A percentile compares a stretch with the other conserved stretches of the same genome.
phyloP scores from a whole-genome alignment of 148 eudicot genomes.

The Agrostemma githago region DNA sequence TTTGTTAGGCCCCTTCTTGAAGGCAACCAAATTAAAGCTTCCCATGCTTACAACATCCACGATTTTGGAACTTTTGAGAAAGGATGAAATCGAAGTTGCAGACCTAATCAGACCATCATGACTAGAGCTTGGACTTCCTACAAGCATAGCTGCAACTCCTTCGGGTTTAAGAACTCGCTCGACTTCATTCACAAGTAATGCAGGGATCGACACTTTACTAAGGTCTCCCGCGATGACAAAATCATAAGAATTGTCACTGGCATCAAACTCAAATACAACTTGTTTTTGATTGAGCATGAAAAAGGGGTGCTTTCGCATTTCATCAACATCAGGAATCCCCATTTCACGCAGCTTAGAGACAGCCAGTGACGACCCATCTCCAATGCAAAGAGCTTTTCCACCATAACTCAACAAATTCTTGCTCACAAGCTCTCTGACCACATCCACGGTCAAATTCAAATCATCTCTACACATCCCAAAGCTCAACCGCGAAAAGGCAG shows the following conservation, averaged over 20 bases:
- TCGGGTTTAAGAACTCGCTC: slow-evolving; percentile 79
- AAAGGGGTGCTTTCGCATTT: slow-evolving; percentile 51
- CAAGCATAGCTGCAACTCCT: slow-evolving; percentile 67
- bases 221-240: slow-evolving; percentile 65
- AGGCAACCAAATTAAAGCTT: slow-evolving; percentile 46
- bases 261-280: slow-evolving; percentile 55
- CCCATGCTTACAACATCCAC: slow-evolving; percentile 50
- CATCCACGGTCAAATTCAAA: slow-evolving; percentile 45
- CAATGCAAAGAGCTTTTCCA: slow-evolving; percentile 63
- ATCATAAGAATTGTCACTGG: slow-evolving; percentile 46
- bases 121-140: slow-evolving; percentile 35
- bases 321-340: slow-evolving; percentile 50
- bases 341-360: slow-evolving; percentile 40
- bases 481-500: slow-evolving; percentile 27
- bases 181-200: slow-evolving; percentile 65
- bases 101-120: slow-evolving; percentile 53
- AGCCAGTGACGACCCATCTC: slow-evolving; percentile 50
- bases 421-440: slow-evolving; percentile 56
- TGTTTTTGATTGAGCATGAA: slow-evolving; percentile 52
- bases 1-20: slow-evolving; percentile 44
- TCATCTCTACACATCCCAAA: slow-evolving; percentile 28
- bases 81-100: slow-evolving; percentile 53
- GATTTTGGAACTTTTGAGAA: slow-evolving; percentile 54
- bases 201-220: slow-evolving; percentile 66
- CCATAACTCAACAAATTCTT: slow-evolving; percentile 46